phyloP scores from a whole-genome alignment of 2,329 filamentous ascomycete species.

The Hypoxylon sp. region DNA sequence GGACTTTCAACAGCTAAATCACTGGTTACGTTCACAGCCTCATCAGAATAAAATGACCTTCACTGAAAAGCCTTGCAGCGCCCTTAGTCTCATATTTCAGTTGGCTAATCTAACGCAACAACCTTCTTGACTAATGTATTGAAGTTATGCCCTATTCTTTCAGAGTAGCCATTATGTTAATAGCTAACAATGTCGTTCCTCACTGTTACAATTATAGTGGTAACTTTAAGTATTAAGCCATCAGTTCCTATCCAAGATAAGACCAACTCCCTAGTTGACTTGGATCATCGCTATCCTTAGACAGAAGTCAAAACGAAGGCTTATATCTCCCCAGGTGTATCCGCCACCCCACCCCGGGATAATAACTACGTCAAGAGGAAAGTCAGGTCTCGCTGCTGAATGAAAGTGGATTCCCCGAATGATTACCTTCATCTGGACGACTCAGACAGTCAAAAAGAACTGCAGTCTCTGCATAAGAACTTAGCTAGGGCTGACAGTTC shows the following conservation, averaged over 20 bases:
- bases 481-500: constrained; percentile 1
- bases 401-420: not conserved
- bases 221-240: not conserved
- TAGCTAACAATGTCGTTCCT: constrained; percentile 6
- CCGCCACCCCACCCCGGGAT: not conserved
- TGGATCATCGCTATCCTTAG: too few species aligned
- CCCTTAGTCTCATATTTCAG: not conserved
- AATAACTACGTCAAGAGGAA: not conserved
- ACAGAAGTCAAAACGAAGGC: not conserved
- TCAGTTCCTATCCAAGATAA: too few species aligned
- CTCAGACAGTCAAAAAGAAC: not conserved
- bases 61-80: too few species aligned
- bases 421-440: constrained; percentile 2
- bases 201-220: not conserved
- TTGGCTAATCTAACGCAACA: not conserved
- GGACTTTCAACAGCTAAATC: not conserved
- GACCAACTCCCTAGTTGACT: not conserved
- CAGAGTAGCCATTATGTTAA: not conserved
- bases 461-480: constrained; percentile 17
- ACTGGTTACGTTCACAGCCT: not conserved
- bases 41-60: too few species aligned
- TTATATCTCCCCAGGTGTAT: not conserved
- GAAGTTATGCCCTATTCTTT: not conserved
- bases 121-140: not conserved
- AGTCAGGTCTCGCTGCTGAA: not conserved